Evolutionary conservation across 164 flowering plant species (phyloP), one percentile per base, ranked within the genome.

Genomic region (Tetrastigma voinierianum): DNA sequence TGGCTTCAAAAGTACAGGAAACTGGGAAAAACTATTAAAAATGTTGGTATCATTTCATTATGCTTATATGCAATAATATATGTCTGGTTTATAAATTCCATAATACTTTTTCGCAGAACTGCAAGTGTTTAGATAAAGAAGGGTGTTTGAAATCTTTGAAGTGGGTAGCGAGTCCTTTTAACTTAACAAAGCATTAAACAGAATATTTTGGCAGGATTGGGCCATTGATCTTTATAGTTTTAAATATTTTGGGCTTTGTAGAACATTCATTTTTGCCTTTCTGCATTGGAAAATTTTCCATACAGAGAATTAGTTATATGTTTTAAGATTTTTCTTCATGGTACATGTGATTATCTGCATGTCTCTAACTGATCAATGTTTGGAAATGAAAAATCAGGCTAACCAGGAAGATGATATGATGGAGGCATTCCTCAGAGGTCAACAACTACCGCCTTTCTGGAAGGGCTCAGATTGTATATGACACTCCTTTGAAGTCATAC

Each of bases 1-100:
- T 92, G 97, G 97, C 96, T 92, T 64, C 77, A 70, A 43, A n/a
- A 77, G 70, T 48, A 90, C 90, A 6, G 91, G 92, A 62, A 83
- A 87, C 70, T 82, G 81, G 76, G 77, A 83, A 59, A 81, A 80
- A 46, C 65, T 79, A 23, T 69, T 77, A 56, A 66, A 66, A 74
- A 83, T 74, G 89, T 86, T 48, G 23, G 86, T 82, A 13, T 23
- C 46, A 24, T n/a, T 21, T 16, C 12, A 15, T 17, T 12, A 49
- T 58, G 24, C 5, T 25, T 59, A n/a, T 18, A 61, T 21, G 4
- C 14, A 46, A n/a, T 10, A 49, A 24, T 51, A 7, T 7, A 32
- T 23, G 24, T n/a, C 54, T 23, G 13, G 23, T 51, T 51, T n/a
- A 9, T 64, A 6, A 9, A 49, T 57, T 51, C n/a, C 47, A 32